Base-by-base conservation (phyloP, 1,284 basidiomycete species). In the Leccinum angustisporum region DNA sequence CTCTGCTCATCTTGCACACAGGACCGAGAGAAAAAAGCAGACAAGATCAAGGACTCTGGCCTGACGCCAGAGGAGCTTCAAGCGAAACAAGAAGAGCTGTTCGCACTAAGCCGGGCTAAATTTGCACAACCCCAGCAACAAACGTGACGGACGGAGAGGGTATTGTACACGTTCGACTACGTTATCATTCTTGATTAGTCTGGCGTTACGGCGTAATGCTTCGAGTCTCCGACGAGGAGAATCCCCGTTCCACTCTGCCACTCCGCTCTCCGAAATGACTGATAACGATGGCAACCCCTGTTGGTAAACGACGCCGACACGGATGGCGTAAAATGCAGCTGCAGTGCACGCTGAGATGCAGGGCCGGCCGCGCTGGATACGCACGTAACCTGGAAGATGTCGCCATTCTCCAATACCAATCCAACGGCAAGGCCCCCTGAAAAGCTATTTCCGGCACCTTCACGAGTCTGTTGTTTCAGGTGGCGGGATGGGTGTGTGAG, bases 31-130 rank as follows among this genome's bases (percentile, higher is more conserved):
- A 91, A 89, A 83, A 94, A 94, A 74, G 88, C 91, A 10, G 91
- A 91, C 53, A 94, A 95, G 76, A 86, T 95, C 70, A 93, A 95
- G 71, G 87, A 91, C 65, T 94, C 92, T 52, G 97, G 96, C 31
- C 81, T 98, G 77, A 92, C 93, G 13, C 89, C 94, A 72, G 97
- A 95, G 73, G 93, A 99, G 74, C 84, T 98, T 34, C 80, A 91
- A 57, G 87, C 86, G 61, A 86, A 91, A 71, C 97, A 99, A 78
- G 93, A 98, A 76, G 84, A 87, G 66, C 80, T 99, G 46, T 99
- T 99, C 71, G 95, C 95, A 13, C 89, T 88, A 46, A 95, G 92
- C 75, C 88, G 88, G 62, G 89, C 88, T 43, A 89, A 83, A 76
- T 91, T 85, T 72, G 82, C 81, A 40, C 81, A 86, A 71, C 78